Base-by-base conservation (phyloP, 768 basidiomycete genomes). In the Dentipellis fragilis region DNA sequence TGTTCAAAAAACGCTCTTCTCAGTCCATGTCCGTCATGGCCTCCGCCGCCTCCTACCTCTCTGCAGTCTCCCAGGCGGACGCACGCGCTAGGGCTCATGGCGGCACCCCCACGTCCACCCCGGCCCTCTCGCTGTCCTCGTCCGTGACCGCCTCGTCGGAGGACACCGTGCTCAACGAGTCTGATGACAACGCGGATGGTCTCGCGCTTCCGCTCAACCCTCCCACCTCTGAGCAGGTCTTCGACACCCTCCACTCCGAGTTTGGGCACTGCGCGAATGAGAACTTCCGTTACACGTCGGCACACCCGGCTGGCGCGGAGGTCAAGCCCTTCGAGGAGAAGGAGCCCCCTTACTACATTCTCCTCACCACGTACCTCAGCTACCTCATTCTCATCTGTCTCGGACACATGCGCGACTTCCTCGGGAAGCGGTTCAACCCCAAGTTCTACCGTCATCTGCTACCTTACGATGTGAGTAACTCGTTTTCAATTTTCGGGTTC, bases 371-470 rank as follows among this genome's bases (percentile, higher is more conserved):
- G 5, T 98, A 97, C 68, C 77, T 95, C 69, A 87, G 88, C 73
- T 98, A 95, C 72, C 80, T 98, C 63, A 78, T 97, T 57, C 82
- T 98, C 55, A 95, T 98, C 61, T 77, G 82, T 60, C 71, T 99
- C 49, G 96, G 96, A 17, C 96, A 98, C 66, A 72, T 94, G 48
- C 84, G 95, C 54, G 96, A 99, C 71, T 99, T 97, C 67, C 71
- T 98, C 59, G 95, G 95, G 21, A 98, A 96, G 71, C 77, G 84
- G 46, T 75, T 96, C 54, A 70, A 77, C 56, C 79, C 86, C 4
- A 67, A 77, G 11, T 74, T 77, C 37, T 97, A 92, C 67, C 76
- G 75, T 52, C 91, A 96, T 71, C 74, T 99, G 55, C 83, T 91
- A 72, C 86, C 92, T 49, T 74, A 79, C 60, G 76, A 92, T 63